These are phyloP conservation scores for Pelagophyceae sp. DNA, from an alignment of 352 stramenopile genomes.

Conservation along the genomic window DNA sequence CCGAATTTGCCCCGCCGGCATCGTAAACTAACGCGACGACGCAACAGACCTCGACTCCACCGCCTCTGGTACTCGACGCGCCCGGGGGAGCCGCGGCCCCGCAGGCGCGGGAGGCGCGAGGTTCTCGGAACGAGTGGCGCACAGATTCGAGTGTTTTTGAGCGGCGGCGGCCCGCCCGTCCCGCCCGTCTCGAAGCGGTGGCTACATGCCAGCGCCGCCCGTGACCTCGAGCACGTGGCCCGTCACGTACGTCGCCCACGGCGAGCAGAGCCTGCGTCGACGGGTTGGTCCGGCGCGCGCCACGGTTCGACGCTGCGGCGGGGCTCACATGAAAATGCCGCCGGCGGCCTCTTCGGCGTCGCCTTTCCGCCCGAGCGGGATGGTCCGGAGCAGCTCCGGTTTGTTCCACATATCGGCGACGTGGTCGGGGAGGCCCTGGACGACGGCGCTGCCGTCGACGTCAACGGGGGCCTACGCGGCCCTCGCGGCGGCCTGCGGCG, in stretches of 20 bases:
- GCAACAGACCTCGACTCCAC: too few relatives aligned
- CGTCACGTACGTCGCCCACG: not conserved
- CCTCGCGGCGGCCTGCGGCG: not conserved
- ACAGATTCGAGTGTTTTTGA: too few relatives aligned
- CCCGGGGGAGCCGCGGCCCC: too few relatives aligned
- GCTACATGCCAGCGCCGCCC: conserved; percentile 3
- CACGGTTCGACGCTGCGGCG: too few relatives aligned
- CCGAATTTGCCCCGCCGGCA: too few relatives aligned
- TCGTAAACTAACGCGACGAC: too few relatives aligned
- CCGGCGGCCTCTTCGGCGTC: not conserved
- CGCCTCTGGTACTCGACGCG: too few relatives aligned
- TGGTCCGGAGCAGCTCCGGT: not conserved
- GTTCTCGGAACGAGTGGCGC: too few relatives aligned
- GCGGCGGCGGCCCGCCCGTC: too few relatives aligned
- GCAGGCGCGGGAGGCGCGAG: too few relatives aligned
- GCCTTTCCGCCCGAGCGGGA: not conserved
- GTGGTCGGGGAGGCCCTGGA: not conserved
- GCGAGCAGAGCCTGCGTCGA: not conserved
- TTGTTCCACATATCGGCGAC: not conserved
- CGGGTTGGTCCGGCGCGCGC: not conserved
- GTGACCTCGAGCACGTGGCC: not conserved
- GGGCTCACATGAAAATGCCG: not conserved
- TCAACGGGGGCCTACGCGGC: not conserved
- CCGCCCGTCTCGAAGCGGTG: too few relatives aligned
- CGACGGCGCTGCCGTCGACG: not conserved